Evolutionary conservation across 176 grass and related monocot species (phyloP).

Genomic region (Puya raimondii): DNA sequence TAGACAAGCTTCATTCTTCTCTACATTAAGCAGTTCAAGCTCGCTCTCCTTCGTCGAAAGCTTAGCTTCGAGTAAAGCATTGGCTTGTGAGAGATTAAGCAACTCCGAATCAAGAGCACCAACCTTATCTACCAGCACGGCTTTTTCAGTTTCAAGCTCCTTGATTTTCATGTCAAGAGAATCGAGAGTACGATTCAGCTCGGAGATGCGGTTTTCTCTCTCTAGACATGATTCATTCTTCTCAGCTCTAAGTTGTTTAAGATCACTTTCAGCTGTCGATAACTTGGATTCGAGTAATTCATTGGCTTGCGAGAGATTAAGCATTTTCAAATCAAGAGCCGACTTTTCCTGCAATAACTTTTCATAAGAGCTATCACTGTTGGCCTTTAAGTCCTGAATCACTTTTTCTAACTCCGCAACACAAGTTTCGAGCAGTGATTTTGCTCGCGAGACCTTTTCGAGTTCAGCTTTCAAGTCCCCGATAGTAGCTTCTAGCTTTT

Average conservation of each 20-base stretch:
- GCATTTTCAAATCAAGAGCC: conserved; percentile 36
- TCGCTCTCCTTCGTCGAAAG: conserved; percentile 29
- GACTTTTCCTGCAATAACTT: conserved; percentile 54
- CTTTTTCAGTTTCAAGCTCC: too few species aligned
- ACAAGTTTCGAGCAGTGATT: conserved; percentile 32
- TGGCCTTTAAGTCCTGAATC: conserved; percentile 37
- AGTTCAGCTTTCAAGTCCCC: conserved; percentile 42
- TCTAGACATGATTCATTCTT: conserved; percentile 27
- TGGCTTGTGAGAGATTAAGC: conserved; percentile 36
- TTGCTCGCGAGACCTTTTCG: conserved; percentile 32
- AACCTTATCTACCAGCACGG: too few species aligned
- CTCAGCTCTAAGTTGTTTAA: conserved; percentile 27
- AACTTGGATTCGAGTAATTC: conserved; percentile 31
- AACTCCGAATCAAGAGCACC: conserved; percentile 35
- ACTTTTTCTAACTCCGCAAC: conserved; percentile 40
- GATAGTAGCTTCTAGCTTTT: conserved; percentile 31
- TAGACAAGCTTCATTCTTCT: conserved; percentile 26
- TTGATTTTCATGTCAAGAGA: too few species aligned
- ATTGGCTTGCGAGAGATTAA: conserved; percentile 40
- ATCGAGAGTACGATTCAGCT: too few species aligned
- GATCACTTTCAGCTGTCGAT: conserved; percentile 24
- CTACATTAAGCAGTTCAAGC: conserved; percentile 24
- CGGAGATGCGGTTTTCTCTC: conserved; percentile 30
- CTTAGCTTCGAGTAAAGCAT: conserved; percentile 32
- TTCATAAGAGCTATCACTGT: conserved; percentile 30